Evolutionary conservation across 768 basidiomycete species (phyloP), one percentile per base, ranked within the genome.

Genomic region (Rhizopogon vulgaris): DNA sequence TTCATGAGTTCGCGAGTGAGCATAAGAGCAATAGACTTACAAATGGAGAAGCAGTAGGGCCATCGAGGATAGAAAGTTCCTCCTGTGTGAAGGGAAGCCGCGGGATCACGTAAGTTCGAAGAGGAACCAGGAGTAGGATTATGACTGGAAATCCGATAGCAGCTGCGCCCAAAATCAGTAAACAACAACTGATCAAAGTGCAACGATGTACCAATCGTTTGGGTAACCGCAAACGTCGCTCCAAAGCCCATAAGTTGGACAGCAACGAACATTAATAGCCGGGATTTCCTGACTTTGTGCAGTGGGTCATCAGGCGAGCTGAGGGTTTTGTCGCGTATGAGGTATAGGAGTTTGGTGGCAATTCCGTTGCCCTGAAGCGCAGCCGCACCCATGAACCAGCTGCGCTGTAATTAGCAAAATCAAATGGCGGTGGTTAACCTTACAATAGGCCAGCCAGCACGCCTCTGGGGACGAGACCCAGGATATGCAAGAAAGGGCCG

Each of bases 341-440:
- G 82, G 66, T 83, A 94, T 14, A 90, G 73, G 4, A 94, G 71
- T 63, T 89, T 91, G 54, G 74, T 73, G 0, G 90, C 90, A 51
- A 97, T 90, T 3, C 90, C 90, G 52, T 91, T 94, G 8, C 78
- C 80, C 14, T 76, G 77, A 12, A 97, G 77, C 0, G 90, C 89
- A 52, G 89, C 87, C 32, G 78, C 78, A 12, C 94, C 94, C 90
- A 97, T 95, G 65, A 84, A 94, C 91, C 91, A 94, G 67, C 86
- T 87, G 50, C 15, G 11, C 7, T 10, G 17, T 27, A 55, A 27
- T 41, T 49, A 60, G 40, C 30, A 40, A 2, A 39, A 30, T 37
- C 8, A 45, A 36, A 28, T 49, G 25, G 14, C 30, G 22, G 37
- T 47, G 39, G 18, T 28, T n/a, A 52, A 73, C 81, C 30, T 66